These are phyloP conservation scores for Saposhnikovia divaricata DNA, from an alignment of 129 eudicot genomes.

Conservation along the genomic window DNA sequence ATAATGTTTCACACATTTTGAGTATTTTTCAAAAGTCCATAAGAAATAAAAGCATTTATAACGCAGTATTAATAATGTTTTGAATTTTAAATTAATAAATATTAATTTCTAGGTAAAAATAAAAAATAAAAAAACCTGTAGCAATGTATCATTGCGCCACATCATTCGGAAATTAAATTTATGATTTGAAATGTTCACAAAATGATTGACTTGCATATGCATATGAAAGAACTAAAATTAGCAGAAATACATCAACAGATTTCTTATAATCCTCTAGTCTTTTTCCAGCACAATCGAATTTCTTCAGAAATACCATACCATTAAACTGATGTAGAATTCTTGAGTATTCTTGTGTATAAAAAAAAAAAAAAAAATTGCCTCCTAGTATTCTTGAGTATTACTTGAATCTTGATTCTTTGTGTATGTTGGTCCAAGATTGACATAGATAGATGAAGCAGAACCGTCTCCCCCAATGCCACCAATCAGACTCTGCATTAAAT, in stretches of 20 bases:
- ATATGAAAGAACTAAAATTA: background rate
- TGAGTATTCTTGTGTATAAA: background rate
- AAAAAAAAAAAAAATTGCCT: no score
- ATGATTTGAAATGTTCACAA: background rate
- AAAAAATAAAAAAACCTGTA: no score
- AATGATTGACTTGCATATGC: background rate
- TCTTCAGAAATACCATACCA: background rate
- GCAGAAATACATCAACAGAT: background rate
- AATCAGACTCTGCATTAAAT: conserved; percentile 25
- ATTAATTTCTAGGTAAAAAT: no score
- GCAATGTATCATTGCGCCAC: background rate
- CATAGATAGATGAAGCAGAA: background rate
- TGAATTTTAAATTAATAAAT: no score
- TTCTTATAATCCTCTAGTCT: background rate
- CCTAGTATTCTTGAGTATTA: background rate
- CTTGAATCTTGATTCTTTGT: background rate
- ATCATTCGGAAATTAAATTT: background rate
- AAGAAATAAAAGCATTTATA: no score
- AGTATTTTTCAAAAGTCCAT: no score
- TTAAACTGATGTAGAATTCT: background rate
- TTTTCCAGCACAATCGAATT: background rate
- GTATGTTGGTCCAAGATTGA: background rate
- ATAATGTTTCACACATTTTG: no score
- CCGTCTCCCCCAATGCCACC: conserved; percentile 21
- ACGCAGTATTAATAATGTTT: no score